Base-by-base conservation (phyloP, 306 rosid genomes). In the Trifolium dubium region DNA sequence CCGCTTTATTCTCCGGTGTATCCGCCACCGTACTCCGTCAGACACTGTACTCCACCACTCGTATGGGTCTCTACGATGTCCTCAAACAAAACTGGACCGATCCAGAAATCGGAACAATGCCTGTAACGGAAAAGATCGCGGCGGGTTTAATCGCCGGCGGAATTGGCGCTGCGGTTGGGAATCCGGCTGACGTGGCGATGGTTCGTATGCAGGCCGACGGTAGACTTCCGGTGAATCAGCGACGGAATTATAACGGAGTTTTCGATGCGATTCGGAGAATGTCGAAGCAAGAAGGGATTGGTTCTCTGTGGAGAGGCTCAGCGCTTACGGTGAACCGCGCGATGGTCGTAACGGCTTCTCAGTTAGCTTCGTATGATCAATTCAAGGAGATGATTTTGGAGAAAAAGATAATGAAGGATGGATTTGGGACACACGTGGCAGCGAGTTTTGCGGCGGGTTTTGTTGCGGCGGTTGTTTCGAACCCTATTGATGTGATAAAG, bases 191-290 rank as follows among this genome's bases (percentile, higher is more conserved):
- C 64, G 90, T 92, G 6, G 98, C 98, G 1, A 92, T 90, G 98
- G 98, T 92, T 23, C 75, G 96, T 2, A 92, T 92, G 98, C 98
- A 92, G 66, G 98, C 98, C 14, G 98, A 90, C 23, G 98, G 98
- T 0, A 39, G 97, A n/a, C 88, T 87, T 14, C 96, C 97, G 50
- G 73, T 11, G 30, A 77, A 46, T 32, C 85, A 87, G 62, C 85
- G 91, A 8, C 89, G 98, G 40, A 86, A 90, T 66, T 92, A 92
- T 84, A 77, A 72, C n/a, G 76, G 96, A 69, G 96, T 88, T 9
- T 71, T 77, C 35, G 96, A 92, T 35, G 96, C 98, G 8, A 90
- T 92, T 13, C 10, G 75, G 17, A 64, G 83, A 0, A 92, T 92
- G 95, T 44, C 88, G 9, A 85, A 71, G 44, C 67, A 86, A 12